phyloP scores from a whole-genome alignment of 2,329 filamentous ascomycete genomes.

The Colletotrichum liriopes region DNA sequence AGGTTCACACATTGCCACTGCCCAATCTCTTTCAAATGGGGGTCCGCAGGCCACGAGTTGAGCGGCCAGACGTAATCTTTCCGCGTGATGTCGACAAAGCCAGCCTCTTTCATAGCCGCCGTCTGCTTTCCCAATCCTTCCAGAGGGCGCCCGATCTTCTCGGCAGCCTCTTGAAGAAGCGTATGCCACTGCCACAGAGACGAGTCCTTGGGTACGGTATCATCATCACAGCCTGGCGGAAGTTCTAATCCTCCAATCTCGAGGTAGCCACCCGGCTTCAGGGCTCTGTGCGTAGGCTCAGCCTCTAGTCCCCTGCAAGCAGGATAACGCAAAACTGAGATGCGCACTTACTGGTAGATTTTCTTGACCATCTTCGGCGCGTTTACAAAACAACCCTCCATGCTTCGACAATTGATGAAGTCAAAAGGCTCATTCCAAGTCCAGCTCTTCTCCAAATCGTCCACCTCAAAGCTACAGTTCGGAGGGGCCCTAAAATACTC shows the following conservation, averaged over 20 bases:
- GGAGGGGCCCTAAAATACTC: slow-evolving; percentile 56
- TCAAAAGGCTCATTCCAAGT: slow-evolving; percentile 56
- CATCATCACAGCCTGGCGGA: slow-evolving; percentile 51
- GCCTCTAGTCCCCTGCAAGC: no score
- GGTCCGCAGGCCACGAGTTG: slow-evolving; percentile 44
- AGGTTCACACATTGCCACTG: slow-evolving; percentile 49
- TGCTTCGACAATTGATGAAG: slow-evolving; percentile 55
- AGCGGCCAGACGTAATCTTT: slow-evolving; percentile 35
- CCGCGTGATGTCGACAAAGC: neutral
- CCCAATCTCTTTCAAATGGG: slow-evolving; percentile 33
- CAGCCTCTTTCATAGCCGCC: slow-evolving; percentile 27
- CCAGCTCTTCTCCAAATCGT: slow-evolving; percentile 60
- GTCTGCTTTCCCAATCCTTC: slow-evolving; percentile 49
- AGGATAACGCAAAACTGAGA: neutral
- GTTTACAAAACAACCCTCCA: slow-evolving; percentile 49
- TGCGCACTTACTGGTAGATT: slow-evolving; percentile 8
- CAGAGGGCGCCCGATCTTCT: slow-evolving; percentile 49
- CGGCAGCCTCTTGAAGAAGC: slow-evolving; percentile 50
- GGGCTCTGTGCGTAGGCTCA: slow-evolving; percentile 20
- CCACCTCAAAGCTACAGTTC: slow-evolving; percentile 64
- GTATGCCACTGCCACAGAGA: slow-evolving; percentile 49
- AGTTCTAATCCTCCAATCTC: slow-evolving; percentile 50
- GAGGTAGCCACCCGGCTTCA: slow-evolving; percentile 52
- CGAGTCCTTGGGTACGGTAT: slow-evolving; percentile 49
- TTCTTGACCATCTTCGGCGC: slow-evolving; percentile 16